A percentile compares a stretch with the other conserved stretches of the same genome.
Conservation (phyloP, 257 asterid species). For the Rauvolfia tetraphylla region DNA sequence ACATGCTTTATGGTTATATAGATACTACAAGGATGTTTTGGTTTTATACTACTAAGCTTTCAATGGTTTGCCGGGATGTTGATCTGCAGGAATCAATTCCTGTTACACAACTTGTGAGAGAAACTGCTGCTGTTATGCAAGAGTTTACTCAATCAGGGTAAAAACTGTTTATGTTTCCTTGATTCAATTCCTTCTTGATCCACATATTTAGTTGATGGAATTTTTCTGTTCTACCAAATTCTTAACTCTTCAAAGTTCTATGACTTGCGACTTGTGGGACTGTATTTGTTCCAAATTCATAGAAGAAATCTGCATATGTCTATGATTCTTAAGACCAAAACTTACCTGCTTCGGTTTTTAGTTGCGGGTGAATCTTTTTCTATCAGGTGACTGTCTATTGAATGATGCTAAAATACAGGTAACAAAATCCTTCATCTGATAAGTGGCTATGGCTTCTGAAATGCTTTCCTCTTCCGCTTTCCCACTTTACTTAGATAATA, state of each 20-base stretch:
- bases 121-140: conserved; percentile 99
- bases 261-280: neutral
- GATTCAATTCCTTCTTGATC: neutral
- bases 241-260: neutral
- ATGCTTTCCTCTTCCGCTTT: neutral
- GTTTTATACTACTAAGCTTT: conserved; percentile 15
- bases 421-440: neutral
- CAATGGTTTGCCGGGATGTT: conserved; percentile 12
- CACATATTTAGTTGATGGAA: neutral
- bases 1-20: neutral
- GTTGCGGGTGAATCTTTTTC: neutral
- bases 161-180: neutral
- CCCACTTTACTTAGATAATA: neutral
- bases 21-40: neutral
- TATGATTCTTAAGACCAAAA: neutral
- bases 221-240: neutral
- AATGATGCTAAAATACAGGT: neutral
- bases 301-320: neutral
- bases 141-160: conserved; percentile 99
- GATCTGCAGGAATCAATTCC: conserved; percentile 80
- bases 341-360: neutral
- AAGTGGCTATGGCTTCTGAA: neutral
- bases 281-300: neutral
- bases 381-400: neutral
- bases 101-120: conserved; percentile 96